These are phyloP conservation scores for Leishmania braziliensis DNA, from an alignment of 208 protist species.

Conservation along the genomic window DNA sequence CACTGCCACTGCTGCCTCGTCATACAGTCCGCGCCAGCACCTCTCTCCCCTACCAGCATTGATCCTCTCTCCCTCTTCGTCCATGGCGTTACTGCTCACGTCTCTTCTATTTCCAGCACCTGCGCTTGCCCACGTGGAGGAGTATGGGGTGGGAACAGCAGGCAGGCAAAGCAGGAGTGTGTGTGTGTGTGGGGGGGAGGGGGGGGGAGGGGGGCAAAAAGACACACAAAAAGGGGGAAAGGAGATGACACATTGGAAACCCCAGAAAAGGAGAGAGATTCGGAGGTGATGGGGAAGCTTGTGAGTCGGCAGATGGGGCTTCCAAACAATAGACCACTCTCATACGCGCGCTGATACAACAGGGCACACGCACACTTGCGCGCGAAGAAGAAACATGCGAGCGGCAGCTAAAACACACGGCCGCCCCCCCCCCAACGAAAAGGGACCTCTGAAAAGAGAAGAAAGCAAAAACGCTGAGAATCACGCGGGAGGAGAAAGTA, in stretches of 20 bases:
- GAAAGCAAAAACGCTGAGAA: not conserved
- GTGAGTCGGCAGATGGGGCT: not conserved
- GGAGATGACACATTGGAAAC: not conserved
- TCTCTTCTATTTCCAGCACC: not conserved
- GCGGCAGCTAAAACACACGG: not conserved
- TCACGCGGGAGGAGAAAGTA: not conserved
- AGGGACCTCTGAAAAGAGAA: not conserved
- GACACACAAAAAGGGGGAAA: not conserved
- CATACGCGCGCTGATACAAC: not conserved
- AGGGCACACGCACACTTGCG: not conserved
- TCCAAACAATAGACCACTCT: not conserved
- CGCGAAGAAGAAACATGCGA: not conserved
- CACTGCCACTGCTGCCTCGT: not conserved
- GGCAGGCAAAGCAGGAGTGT: not conserved
- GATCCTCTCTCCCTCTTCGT: not conserved
- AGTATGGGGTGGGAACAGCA: not conserved
- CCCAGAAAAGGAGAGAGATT: not conserved
- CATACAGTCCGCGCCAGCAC: not conserved
- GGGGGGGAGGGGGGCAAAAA: not conserved
- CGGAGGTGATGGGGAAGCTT: not conserved
- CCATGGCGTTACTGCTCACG: not conserved
- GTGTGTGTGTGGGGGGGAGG: no score
- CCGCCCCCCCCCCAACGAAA: not conserved
- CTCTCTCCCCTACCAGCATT: not conserved
- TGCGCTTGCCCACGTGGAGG: not conserved